Percentiles rank a stretch among this genome's conserved stretches.
These are phyloP conservation scores for Herpetomonas muscarum DNA, from an alignment of 208 protist species.

Conservation along the genomic window DNA sequence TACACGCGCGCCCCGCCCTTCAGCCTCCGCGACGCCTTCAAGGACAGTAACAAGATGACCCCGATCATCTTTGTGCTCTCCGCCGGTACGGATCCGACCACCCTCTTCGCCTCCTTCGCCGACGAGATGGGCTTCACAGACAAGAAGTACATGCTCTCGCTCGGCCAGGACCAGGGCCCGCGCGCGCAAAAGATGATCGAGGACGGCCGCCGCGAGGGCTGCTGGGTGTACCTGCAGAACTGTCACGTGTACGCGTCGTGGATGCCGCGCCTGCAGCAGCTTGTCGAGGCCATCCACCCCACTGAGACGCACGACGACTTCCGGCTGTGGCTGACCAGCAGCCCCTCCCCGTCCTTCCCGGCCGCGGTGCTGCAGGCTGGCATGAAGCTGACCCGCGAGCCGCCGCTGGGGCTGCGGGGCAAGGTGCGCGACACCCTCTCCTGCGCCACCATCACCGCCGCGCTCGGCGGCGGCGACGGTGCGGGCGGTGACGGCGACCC, in stretches of 20 bases:
- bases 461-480: constrained; percentile 52
- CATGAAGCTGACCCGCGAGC: constrained; percentile 95
- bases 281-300: constrained; percentile 79
- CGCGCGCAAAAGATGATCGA: constrained; percentile 87
- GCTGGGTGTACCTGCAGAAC: constrained; percentile 96
- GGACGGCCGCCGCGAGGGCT: constrained; percentile 65
- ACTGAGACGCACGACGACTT: constrained; percentile 85
- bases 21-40: constrained; percentile 78
- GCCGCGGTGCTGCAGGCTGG: constrained; percentile 91
- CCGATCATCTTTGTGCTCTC: constrained; percentile 95
- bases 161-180: constrained; percentile 93
- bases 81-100: constrained; percentile 90
- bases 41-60: constrained; percentile 81
- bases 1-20: constrained; percentile 85
- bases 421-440: constrained; percentile 86
- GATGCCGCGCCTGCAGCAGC: constrained; percentile 91
- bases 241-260: constrained; percentile 94
- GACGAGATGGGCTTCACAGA: constrained; percentile 81
- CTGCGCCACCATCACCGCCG: constrained; percentile 39
- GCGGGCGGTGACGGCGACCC: not conserved
- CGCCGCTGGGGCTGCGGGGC: constrained; percentile 92
- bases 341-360: constrained; percentile 89
- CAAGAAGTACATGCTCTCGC: constrained; percentile 85
- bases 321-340: constrained; percentile 95
- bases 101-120: constrained; percentile 89